Evolutionary conservation across 768 basidiomycete species (phyloP), one percentile per base, ranked within the genome.

Genomic region (Lentinus brumalis): DNA sequence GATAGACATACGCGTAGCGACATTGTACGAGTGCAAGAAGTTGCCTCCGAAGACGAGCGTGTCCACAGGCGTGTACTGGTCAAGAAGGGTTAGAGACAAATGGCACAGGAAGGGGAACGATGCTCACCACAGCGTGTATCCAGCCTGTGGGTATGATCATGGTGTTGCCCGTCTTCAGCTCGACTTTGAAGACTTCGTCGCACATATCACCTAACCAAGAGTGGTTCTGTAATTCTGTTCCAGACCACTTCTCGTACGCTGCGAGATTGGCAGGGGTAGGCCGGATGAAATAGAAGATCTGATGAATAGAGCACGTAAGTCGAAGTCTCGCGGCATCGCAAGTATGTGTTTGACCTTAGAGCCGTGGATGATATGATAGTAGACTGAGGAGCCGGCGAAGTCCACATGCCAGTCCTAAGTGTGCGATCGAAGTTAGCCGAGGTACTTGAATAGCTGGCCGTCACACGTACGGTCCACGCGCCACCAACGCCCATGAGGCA

Each of bases 1-100:
- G 26, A 30, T 47, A 60, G 3, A 75, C 91, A 65, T 74, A 96
- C 95, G 96, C 3, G 89, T 94, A 1, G 82, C 79, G 46, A 96
- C 85, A 67, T 94, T 88, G 73, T 90, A 94, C 8, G 94, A 96
- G 75, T 99, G 96, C 52, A 99, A 73, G 72, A 98, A 99, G 74
- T 99, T 99, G 41, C 96, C 96, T 1, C 96, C 96, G 69, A 98
- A 96, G 1, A 99, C 97, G 44, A 99, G 79, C 4, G 96, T 90
- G 71, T 99, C 95, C 35, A 82, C 75, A 0, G 96, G 96, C 0
- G 97, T 98, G 74, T 92, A 88, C 91, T 96, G 67, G 38, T 60
- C 42, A 30, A 6, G 29, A 14, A 14, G 14, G 21, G 21, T 49
- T 18, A 49, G 46, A 4, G 9, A 49, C 26, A 8, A 11, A 15